Conservation (phyloP, 768 basidiomycete species). For the Lactifluus piperatus region DNA sequence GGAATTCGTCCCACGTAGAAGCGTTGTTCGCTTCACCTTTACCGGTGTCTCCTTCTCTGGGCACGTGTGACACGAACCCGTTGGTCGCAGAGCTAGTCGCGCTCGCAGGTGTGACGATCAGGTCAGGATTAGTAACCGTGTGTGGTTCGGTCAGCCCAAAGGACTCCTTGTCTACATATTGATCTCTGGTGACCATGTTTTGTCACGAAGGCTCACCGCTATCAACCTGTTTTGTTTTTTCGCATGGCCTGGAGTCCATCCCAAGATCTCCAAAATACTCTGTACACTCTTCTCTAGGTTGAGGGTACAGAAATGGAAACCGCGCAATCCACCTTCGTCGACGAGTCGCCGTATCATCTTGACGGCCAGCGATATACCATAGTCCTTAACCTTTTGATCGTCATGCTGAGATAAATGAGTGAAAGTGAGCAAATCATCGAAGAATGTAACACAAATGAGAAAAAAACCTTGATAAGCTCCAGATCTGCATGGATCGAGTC, state of each 20-base stretch:
- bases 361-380: slow-evolving; percentile 80
- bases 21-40: slow-evolving; percentile 71
- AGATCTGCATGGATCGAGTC: slow-evolving; percentile 53
- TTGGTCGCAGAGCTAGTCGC: slow-evolving; percentile 58
- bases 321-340: slow-evolving; percentile 47
- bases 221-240: slow-evolving; percentile 56
- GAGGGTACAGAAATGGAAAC: slow-evolving; percentile 92
- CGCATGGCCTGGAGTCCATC: slow-evolving; percentile 47
- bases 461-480: slow-evolving; percentile 64
- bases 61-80: slow-evolving; percentile 41
- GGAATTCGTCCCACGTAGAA: slow-evolving; percentile 89
- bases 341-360: slow-evolving; percentile 63
- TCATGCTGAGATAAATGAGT: slow-evolving; percentile 51
- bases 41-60: slow-evolving; percentile 47
- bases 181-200: neutral
- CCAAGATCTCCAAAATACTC: slow-evolving; percentile 68
- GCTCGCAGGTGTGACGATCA: slow-evolving; percentile 53
- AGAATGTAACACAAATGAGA: neutral
- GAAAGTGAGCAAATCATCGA: neutral
- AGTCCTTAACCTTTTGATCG: slow-evolving; percentile 90
- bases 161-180: slow-evolving; percentile 22
- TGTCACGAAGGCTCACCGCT: slow-evolving; percentile 34
- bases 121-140: slow-evolving; percentile 26
- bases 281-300: slow-evolving; percentile 96
- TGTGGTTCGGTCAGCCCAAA: slow-evolving; percentile 24